Evolutionary conservation across 192 early-diverging fungal genomes (phyloP).

Genomic region (Geranomyces variabilis): DNA sequence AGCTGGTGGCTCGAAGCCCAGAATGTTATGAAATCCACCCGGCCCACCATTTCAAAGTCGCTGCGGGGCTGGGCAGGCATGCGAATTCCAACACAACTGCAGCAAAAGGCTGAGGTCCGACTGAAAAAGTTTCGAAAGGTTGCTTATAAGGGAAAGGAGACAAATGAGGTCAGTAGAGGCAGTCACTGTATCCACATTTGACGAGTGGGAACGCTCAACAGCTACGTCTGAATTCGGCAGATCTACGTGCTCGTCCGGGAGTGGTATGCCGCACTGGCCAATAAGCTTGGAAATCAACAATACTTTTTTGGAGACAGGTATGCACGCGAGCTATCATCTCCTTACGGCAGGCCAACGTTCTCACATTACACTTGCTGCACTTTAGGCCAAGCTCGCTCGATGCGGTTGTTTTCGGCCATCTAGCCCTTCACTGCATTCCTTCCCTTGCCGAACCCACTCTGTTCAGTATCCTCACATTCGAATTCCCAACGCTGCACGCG

Average conservation of each 20-base stretch:
- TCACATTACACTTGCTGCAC: not conserved
- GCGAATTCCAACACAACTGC: slow-evolving; percentile 72
- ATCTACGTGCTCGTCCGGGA: slow-evolving; percentile 73
- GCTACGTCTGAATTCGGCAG: slow-evolving; percentile 38
- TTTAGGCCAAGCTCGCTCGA: slow-evolving; percentile 74
- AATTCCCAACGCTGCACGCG: slow-evolving; percentile 67
- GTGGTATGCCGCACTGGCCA: slow-evolving; percentile 66
- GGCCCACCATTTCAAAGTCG: slow-evolving; percentile 71
- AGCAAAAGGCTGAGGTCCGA: slow-evolving; percentile 67
- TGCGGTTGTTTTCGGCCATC: slow-evolving; percentile 79
- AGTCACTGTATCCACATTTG: not conserved
- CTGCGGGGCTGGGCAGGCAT: slow-evolving; percentile 73
- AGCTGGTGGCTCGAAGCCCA: slow-evolving; percentile 82
- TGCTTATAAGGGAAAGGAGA: slow-evolving; percentile 3
- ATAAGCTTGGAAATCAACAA: slow-evolving; percentile 72
- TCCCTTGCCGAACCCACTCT: slow-evolving; percentile 71
- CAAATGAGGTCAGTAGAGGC: slow-evolving; percentile 20
- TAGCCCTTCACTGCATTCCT: slow-evolving; percentile 78
- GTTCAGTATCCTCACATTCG: slow-evolving; percentile 64
- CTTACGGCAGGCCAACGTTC: not conserved
- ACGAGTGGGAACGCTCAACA: not conserved
- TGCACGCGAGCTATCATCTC: too few species aligned
- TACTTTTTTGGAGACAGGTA: slow-evolving; percentile 83
- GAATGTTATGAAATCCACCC: slow-evolving; percentile 76
- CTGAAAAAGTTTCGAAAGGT: slow-evolving; percentile 61